phyloP scores from a whole-genome alignment of 2,329 filamentous ascomycete species.

The Davidsoniella australis region DNA sequence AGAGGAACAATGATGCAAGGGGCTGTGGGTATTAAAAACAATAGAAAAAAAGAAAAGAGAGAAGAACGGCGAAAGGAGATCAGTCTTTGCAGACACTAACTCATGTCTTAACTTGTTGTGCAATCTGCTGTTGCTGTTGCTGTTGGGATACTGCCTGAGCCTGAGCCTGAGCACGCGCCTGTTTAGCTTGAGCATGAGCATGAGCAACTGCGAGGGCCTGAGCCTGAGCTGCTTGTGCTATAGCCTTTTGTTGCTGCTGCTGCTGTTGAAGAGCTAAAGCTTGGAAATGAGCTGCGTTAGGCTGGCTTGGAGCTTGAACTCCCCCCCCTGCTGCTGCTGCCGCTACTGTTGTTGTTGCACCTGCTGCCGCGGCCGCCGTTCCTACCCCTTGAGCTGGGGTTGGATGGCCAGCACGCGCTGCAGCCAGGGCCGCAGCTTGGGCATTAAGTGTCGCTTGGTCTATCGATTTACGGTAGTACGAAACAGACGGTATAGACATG shows the following conservation, averaged over 20 bases:
- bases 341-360: conserved; percentile 9
- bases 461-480: conserved; percentile 14
- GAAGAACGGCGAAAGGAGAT: conserved; percentile 11
- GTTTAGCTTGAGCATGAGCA: conserved; percentile 8
- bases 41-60: conserved; percentile 11
- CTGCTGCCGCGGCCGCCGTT: conserved; percentile 14
- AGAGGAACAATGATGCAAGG: conserved; percentile 15
- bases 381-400: background rate
- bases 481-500: conserved; percentile 8
- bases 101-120: conserved; percentile 9
- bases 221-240: conserved; percentile 6
- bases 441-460: conserved; percentile 16
- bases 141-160: conserved; percentile 2
- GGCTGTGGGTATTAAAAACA: conserved; percentile 7
- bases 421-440: conserved; percentile 11
- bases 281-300: conserved; percentile 10
- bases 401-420: conserved; percentile 13
- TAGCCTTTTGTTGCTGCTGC: conserved; percentile 5
- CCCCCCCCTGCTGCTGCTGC: conserved; percentile 14
- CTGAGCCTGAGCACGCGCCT: conserved; percentile 15
- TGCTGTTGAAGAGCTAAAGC: conserved; percentile 12
- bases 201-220: conserved; percentile 4
- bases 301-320: background rate
- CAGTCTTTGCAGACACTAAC: background rate
- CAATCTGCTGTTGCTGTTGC: background rate